Evolutionary conservation across 306 rosid genomes (phyloP).

Genomic region (Argentina anserina): DNA sequence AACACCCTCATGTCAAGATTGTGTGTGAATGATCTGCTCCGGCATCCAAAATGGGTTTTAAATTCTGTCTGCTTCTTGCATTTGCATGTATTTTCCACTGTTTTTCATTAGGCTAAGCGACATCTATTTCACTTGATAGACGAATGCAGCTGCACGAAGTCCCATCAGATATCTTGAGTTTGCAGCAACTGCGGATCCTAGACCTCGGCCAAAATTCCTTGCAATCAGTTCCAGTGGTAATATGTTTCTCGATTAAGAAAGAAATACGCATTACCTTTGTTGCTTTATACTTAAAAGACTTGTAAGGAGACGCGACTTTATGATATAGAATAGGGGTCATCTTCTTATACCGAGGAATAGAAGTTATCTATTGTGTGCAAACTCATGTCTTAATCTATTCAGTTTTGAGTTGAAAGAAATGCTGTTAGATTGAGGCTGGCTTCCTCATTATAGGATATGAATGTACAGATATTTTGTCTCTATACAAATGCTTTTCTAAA

Average conservation of each 20-base stretch:
- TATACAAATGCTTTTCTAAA: background rate
- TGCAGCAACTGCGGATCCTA: constrained; percentile 62
- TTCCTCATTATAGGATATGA: background rate
- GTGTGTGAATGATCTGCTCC: background rate
- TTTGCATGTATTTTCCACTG: background rate
- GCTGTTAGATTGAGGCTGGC: background rate
- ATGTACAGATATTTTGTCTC: no score
- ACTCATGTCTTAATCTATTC: no score
- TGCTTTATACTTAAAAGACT: background rate
- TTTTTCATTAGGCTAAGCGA: background rate
- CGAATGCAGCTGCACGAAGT: constrained; percentile 63
- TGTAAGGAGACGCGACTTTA: background rate
- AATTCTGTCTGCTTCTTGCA: background rate
- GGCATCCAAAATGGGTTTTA: no score
- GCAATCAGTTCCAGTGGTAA: constrained; percentile 77
- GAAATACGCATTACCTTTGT: background rate
- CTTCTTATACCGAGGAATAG: background rate
- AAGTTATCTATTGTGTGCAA: background rate
- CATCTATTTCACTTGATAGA: constrained; percentile 41
- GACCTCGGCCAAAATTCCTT: constrained; percentile 87
- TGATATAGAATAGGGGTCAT: background rate
- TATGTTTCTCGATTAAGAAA: background rate
- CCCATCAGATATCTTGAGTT: constrained; percentile 62
- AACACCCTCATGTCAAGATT: constrained; percentile 3
- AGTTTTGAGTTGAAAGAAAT: background rate